Conservation (phyloP, 2,329 filamentous ascomycete species). For the Amesomyces nigricolor region DNA sequence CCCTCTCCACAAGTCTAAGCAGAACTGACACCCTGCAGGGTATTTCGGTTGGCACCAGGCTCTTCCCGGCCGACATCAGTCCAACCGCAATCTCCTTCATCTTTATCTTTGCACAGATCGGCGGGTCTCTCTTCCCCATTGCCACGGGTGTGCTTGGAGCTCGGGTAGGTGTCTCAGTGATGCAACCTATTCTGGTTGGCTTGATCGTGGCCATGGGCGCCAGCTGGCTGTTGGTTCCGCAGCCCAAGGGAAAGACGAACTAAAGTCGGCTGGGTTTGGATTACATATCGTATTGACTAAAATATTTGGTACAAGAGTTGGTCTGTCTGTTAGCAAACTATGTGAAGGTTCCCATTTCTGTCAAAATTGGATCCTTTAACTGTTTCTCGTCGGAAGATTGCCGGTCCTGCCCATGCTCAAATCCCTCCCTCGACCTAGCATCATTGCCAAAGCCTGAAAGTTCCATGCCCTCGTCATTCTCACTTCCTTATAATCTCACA, state of each 20-base stretch:
- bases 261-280: neutral
- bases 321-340: no score
- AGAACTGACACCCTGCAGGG: constrained; percentile 34
- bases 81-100: constrained; percentile 42
- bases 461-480: no score
- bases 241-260: constrained; percentile 28
- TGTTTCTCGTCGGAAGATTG: no score
- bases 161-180: constrained; percentile 39
- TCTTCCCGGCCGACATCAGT: constrained; percentile 39
- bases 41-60: constrained; percentile 47
- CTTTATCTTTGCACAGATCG: constrained; percentile 52
- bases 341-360: no score
- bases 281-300: no score
- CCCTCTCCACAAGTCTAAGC: neutral
- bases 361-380: no score
- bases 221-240: constrained; percentile 42
- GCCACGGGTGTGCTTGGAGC: constrained; percentile 48
- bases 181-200: constrained; percentile 48
- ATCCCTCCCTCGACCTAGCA: no score
- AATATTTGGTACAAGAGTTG: no score
- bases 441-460: no score
- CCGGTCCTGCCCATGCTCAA: no score
- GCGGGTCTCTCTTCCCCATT: constrained; percentile 50
- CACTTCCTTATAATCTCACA: no score
- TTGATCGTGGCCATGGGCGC: constrained; percentile 42